These are phyloP conservation scores for Hebeloma cylindrosporum DNA, from an alignment of 768 basidiomycete species.

Conservation along the genomic window DNA sequence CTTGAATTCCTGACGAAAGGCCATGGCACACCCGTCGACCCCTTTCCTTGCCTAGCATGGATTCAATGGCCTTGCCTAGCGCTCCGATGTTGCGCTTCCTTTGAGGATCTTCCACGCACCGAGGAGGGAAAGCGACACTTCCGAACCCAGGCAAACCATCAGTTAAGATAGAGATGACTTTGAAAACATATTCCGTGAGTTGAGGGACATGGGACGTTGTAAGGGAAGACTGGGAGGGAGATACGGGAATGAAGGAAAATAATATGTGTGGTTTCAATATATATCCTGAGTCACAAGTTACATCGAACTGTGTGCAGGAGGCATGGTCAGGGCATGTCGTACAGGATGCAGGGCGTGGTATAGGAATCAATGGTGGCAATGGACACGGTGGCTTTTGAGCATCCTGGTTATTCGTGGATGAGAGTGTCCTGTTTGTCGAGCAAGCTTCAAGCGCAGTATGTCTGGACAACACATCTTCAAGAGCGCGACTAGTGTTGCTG, in stretches of 20 bases:
- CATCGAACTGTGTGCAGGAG: conserved; percentile 52
- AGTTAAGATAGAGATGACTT: conserved; percentile 43
- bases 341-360: conserved; percentile 62
- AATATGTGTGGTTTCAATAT: conserved; percentile 63
- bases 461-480: conserved; percentile 48
- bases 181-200: conserved; percentile 25
- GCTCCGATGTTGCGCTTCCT: conserved; percentile 72
- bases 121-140: conserved; percentile 73
- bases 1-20: conserved; percentile 45
- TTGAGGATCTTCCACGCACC: conserved; percentile 75
- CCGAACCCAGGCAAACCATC: conserved; percentile 78
- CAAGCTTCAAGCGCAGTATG: conserved; percentile 54
- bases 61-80: conserved; percentile 72
- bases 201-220: conserved; percentile 40
- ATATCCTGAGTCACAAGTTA: conserved; percentile 69
- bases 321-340: conserved; percentile 74
- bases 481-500: conserved; percentile 53
- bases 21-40: conserved; percentile 67
- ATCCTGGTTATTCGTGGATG: conserved; percentile 20
- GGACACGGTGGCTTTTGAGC: conserved; percentile 48
- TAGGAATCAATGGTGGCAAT: conserved; percentile 50
- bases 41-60: conserved; percentile 58
- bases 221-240: conserved; percentile 35
- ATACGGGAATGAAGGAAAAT: conserved; percentile 49
- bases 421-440: conserved; percentile 43